These are phyloP conservation scores for Saprolegnia diclina DNA, from an alignment of 352 stramenopile species.

Conservation along the genomic window DNA sequence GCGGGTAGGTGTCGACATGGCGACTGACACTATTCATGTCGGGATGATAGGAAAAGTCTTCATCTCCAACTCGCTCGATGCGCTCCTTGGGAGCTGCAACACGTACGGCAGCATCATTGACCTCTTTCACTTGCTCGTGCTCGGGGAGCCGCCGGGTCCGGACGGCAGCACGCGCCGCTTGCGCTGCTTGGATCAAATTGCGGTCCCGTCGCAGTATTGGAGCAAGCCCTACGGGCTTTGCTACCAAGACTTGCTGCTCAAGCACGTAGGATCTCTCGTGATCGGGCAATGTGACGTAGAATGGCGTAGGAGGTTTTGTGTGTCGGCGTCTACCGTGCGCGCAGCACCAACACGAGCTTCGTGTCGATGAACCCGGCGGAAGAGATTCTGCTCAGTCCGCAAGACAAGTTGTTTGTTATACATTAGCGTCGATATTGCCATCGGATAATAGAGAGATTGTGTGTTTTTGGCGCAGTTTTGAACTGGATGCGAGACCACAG, in stretches of 20 bases:
- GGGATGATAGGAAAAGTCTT: constrained; percentile 22
- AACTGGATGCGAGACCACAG: not conserved
- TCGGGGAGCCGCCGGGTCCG: constrained; percentile 1
- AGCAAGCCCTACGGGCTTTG: constrained; percentile 53
- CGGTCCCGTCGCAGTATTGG: constrained; percentile 45
- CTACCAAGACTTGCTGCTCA: constrained; percentile 51
- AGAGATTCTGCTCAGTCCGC: not conserved
- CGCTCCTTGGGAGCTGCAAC: constrained; percentile 22
- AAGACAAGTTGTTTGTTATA: constrained; percentile 13
- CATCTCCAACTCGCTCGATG: constrained; percentile 25
- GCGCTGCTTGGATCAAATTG: constrained; percentile 46
- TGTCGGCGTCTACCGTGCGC: constrained; percentile 47
- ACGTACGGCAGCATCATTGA: constrained; percentile 19
- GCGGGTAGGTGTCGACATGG: not conserved
- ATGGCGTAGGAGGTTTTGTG: constrained; percentile 42
- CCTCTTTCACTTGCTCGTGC: constrained; percentile 17
- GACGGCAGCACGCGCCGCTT: not conserved
- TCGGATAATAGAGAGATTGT: not conserved
- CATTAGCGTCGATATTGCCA: not conserved
- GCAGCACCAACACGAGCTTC: constrained; percentile 38
- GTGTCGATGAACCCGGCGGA: constrained; percentile 54
- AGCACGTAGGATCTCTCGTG: constrained; percentile 23
- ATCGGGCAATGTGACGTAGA: constrained; percentile 11
- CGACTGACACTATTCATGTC: not conserved
- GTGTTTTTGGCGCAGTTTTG: too few species aligned